Base-by-base conservation (phyloP, 2,329 filamentous ascomycete species). In the Tolypocladium paradoxum region DNA sequence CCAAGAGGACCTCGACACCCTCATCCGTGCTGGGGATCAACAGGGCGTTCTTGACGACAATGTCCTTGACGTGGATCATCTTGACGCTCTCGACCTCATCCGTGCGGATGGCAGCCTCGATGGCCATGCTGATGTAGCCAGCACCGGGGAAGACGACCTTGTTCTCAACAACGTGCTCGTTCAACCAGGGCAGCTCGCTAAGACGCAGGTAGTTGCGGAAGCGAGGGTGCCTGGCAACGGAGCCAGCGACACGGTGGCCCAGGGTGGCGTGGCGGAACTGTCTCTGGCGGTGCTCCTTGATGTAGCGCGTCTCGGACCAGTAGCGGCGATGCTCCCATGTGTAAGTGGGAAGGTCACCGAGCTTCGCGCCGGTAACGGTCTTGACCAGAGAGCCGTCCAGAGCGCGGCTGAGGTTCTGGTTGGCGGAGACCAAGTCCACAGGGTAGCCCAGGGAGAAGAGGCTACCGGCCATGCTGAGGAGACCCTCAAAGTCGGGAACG, bases 201-300 rank as follows among this genome's bases (percentile, higher is more conserved):
- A 65, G 52, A 1, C 53, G 54, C 3, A 73, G 56, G 8, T 65
- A 57, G 52, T 71, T 69, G 7, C 69, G 58, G 66, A 67, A 73
- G 2, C 53, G 40, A 0, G 64, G 64, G 33, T 64, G 55, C 46
- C 60, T 53, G 53, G 60, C 60, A 55, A 65, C 51, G 18, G 55
- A 55, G 7, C 55, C 57, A 20, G 55, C 49, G 2, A 60, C 49
- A 9, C 47, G 55, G 36, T 54, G 54, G 9, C 61, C 62, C 18
- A 71, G 59, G 11, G 68, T 57, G 14, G 59, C 57, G 48, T 68
- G 63, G 20, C 57, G 57, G 52, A 55, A 57, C 20, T 58, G 53
- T 9, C 60, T 51, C 48, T 58, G 54, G 35, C 60, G 58, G 54
- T 62, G 58, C 37, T 60, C 57, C 48, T 53, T 61, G 57, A 55